These are phyloP conservation scores for Claviceps pazoutovae DNA, from an alignment of 2,329 filamentous ascomycete species.

Conservation along the genomic window DNA sequence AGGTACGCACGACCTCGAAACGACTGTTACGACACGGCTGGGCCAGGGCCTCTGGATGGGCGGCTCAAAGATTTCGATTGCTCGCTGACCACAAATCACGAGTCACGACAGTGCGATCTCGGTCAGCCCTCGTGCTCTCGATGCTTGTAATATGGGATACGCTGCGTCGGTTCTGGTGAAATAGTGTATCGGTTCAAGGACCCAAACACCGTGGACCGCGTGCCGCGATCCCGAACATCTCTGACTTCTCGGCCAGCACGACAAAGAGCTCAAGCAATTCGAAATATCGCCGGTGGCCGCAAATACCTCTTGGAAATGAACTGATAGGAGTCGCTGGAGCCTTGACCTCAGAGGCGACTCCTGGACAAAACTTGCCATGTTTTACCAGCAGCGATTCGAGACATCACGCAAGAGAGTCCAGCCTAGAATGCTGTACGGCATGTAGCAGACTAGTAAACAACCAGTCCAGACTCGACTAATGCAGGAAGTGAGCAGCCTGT, in stretches of 20 bases:
- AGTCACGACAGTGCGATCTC: constrained; percentile 2
- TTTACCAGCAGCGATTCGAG: constrained; percentile 4
- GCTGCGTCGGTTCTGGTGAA: constrained; percentile 4
- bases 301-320: constrained; percentile 2
- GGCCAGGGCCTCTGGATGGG: background rate
- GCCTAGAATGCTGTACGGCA: background rate
- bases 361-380: constrained; percentile 3
- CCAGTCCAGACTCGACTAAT: constrained; percentile 1
- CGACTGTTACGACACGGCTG: background rate
- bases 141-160: constrained; percentile 1
- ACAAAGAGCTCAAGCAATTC: background rate
- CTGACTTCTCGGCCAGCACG: background rate
- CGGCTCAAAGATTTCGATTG: background rate
- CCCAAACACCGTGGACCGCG: constrained; percentile 1
- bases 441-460: background rate
- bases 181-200: constrained; percentile 4
- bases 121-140: constrained; percentile 5
- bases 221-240: background rate
- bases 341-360: constrained; percentile 7
- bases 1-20: constrained; percentile 3
- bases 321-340: constrained; percentile 4
- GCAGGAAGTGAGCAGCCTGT: constrained; percentile 1
- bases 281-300: background rate
- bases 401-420: background rate
- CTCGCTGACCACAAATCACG: background rate